A percentile compares a stretch with the other conserved stretches of the same genome.
phyloP scores from a whole-genome alignment of 2,329 filamentous ascomycete species.

The Colletotrichum limetticola region DNA sequence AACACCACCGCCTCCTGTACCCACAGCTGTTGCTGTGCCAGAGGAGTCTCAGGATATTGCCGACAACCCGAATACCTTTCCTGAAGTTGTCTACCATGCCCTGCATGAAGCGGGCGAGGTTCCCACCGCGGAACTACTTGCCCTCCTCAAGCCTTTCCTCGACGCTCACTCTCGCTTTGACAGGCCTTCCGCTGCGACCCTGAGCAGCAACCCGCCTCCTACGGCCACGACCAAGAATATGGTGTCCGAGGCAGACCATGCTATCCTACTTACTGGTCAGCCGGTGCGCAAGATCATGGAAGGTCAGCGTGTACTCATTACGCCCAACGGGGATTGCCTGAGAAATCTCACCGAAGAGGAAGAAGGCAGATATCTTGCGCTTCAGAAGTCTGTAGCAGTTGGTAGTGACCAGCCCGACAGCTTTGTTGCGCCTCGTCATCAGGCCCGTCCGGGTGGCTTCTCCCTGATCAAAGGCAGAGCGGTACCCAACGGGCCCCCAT shows the following conservation, averaged over 20 bases:
- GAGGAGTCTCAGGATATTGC: constrained; percentile 30
- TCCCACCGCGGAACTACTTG: constrained; percentile 44
- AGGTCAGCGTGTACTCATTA: constrained; percentile 76
- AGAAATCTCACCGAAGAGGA: constrained; percentile 76
- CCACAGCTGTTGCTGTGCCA: neutral
- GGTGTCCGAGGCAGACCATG: constrained; percentile 65
- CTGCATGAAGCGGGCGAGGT: constrained; percentile 16
- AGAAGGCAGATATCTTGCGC: constrained; percentile 75
- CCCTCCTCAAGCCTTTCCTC: constrained; percentile 49
- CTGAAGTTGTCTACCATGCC: constrained; percentile 32
- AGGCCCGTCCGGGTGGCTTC: constrained; percentile 65
- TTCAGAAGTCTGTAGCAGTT: constrained; percentile 69
- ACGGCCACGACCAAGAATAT: constrained; percentile 53
- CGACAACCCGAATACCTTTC: constrained; percentile 32
- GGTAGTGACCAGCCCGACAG: constrained; percentile 63
- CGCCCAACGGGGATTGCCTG: constrained; percentile 81
- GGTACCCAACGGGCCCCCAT: constrained; percentile 71
- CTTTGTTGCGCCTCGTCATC: constrained; percentile 66
- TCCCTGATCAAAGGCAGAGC: constrained; percentile 72
- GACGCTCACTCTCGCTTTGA: constrained; percentile 34
- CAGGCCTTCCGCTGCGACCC: constrained; percentile 9
- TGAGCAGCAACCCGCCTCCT: constrained; percentile 25
- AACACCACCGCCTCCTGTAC: constrained; percentile 1
- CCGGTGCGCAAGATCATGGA: constrained; percentile 72
- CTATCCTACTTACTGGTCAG: constrained; percentile 63